A percentile compares a stretch with the other conserved stretches of the same genome.
Conservation (phyloP, 148 eudicot genomes). For the Rheum nobile region DNA sequence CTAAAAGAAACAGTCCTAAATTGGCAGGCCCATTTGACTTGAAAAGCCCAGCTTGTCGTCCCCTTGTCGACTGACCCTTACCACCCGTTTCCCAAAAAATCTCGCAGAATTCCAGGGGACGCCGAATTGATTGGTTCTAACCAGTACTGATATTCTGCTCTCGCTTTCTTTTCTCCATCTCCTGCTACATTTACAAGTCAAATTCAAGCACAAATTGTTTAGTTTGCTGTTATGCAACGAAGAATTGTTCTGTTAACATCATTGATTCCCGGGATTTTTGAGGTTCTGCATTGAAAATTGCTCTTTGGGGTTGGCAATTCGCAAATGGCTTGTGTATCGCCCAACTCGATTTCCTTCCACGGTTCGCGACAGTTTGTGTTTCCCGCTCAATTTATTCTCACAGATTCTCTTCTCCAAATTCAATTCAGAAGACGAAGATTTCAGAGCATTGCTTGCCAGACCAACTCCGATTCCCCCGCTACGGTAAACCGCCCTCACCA, state of each 20-base stretch:
- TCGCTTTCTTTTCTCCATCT: background rate
- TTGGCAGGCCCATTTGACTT: background rate
- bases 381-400: background rate
- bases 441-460: conserved; percentile 18
- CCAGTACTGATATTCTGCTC: background rate
- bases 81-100: background rate
- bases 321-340: conserved; percentile 5
- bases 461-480: conserved; percentile 14
- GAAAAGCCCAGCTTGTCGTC: background rate
- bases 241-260: background rate
- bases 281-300: background rate
- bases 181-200: background rate
- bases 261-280: background rate
- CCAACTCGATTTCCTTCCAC: background rate
- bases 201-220: background rate
- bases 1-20: background rate
- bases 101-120: background rate
- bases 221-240: background rate
- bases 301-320: background rate
- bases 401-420: conserved; percentile 5
- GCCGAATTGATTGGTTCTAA: background rate
- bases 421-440: conserved; percentile 16
- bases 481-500: conserved; percentile 11
- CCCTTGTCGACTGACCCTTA: background rate
- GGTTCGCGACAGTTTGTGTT: background rate